Evolutionary conservation across 371 early-diverging fungal species (phyloP), one percentile per base, ranked within the genome.

Genomic region (Actinomucor elegans): DNA sequence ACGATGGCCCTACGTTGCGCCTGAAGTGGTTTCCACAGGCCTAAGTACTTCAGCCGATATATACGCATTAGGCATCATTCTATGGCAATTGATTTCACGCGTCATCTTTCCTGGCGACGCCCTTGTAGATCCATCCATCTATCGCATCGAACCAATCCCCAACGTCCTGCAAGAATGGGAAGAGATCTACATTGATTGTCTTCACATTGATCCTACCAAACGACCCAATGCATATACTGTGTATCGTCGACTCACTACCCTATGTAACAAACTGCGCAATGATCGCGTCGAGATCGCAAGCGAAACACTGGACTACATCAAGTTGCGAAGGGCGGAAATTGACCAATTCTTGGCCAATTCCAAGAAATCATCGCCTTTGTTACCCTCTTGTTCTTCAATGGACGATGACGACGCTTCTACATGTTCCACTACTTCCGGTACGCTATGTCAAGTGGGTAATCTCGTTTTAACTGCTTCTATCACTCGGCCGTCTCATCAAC

Each of bases 71-170:
- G 76, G 76, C 12, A 70, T 75, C 36, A 67, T 75, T 12, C 32
- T 75, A 3, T 75, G 76, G 76, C 76, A 75, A 55, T 54, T 75
- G 10, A 52, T 75, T n/a, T 69, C 76, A 0, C 66, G 76, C 7
- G 61, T 75, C 17, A 75, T 70, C 6, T 75, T 75, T 21, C 76
- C 76, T 0, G 70, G 65, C 5, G 60, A 71, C 33, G 66, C 64
- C 8, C 35, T 70, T 18, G 60, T 75, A 11, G 76, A 75, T 43
- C 72, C 68, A 5, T 36, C 32, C 11, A 52, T 72, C 4, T 72
- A 64, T 53, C 72, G 76, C 14, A 67, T 75, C 23, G 76, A 72
- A 24, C 70, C 70, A 10, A 67, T 75, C 10, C 76, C 76, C 5
- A 64, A 66, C 24, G 59, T 75, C 8, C 24, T 75, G 35, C 55